Percentiles rank a stretch among this genome's conserved stretches.
Evolutionary conservation across 495 filamentous ascomycete genomes (phyloP).

Genomic region (Bombardia bombarda): DNA sequence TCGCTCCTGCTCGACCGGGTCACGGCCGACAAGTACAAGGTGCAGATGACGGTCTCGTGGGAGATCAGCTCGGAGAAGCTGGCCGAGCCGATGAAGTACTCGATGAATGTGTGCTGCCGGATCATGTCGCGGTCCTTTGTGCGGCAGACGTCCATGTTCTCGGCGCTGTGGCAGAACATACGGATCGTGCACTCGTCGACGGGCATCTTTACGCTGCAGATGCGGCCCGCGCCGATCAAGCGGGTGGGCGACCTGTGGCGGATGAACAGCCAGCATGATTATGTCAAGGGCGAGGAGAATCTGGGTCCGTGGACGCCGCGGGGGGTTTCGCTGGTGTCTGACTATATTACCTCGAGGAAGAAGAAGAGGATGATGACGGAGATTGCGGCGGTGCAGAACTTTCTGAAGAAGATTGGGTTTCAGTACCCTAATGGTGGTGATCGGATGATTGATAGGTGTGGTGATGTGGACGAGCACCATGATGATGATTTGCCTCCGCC

Average conservation of each 20-base stretch:
- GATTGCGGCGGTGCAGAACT: conserved; percentile 67
- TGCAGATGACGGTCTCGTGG: conserved; percentile 81
- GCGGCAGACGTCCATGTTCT: conserved; percentile 77
- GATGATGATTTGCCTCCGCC: conserved; percentile 18
- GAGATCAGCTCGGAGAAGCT: conserved; percentile 73
- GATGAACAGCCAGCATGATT: conserved; percentile 90
- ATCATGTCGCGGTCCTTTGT: conserved; percentile 79
- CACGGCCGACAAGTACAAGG: conserved; percentile 82
- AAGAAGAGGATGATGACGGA: conserved; percentile 65
- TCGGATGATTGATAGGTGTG: conserved; percentile 9
- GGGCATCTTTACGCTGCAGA: conserved; percentile 73
- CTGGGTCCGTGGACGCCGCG: conserved; percentile 79
- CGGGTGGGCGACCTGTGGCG: conserved; percentile 90
- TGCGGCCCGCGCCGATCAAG: conserved; percentile 84
- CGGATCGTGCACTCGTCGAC: conserved; percentile 81
- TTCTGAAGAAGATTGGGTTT: conserved; percentile 47
- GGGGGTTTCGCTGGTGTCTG: conserved; percentile 76
- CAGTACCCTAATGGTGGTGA: conserved; percentile 15
- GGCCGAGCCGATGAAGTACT: conserved; percentile 75
- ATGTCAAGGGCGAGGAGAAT: conserved; percentile 89
- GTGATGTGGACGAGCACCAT: conserved; percentile 7
- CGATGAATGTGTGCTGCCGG: conserved; percentile 69
- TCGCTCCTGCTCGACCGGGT: conserved; percentile 84
- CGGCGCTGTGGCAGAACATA: conserved; percentile 74
- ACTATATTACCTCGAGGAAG: conserved; percentile 66